These are phyloP conservation scores for Fusarium metavorans DNA, from an alignment of 2,329 filamentous ascomycete genomes.

Conservation along the genomic window DNA sequence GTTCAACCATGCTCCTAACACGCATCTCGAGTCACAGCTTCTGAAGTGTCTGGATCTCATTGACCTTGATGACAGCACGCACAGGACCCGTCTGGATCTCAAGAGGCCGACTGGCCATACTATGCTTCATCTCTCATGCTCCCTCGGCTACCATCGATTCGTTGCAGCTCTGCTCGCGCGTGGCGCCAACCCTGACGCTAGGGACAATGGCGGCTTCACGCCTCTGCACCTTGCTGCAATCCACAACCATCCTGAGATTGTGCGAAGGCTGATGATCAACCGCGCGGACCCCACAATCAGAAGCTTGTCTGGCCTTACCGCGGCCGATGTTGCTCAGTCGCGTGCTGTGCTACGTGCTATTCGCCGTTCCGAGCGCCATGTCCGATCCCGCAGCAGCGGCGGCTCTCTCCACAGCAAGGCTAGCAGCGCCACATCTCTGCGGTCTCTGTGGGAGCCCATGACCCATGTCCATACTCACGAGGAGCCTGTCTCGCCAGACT, in stretches of 20 bases:
- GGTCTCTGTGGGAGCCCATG: conserved; percentile 73
- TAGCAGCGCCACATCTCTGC: conserved; percentile 75
- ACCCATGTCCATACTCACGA: conserved; percentile 49
- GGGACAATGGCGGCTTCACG: conserved; percentile 84
- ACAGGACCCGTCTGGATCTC: conserved; percentile 75
- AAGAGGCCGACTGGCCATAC: conserved; percentile 77
- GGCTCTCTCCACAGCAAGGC: conserved; percentile 69
- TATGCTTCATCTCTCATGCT: conserved; percentile 83
- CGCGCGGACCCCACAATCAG: conserved; percentile 79
- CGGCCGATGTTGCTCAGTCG: conserved; percentile 78
- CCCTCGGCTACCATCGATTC: conserved; percentile 79
- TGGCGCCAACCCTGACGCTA: conserved; percentile 80
- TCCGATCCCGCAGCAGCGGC: conserved; percentile 77
- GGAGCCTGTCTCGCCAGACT: conserved; percentile 55
- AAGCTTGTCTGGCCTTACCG: conserved; percentile 76
- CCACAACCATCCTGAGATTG: conserved; percentile 80
- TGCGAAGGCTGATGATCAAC: conserved; percentile 77
- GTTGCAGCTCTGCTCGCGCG: conserved; percentile 81
- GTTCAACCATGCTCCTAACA: conserved; percentile 56
- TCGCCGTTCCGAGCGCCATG: conserved; percentile 70
- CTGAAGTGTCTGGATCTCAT: conserved; percentile 82
- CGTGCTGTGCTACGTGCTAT: conserved; percentile 73
- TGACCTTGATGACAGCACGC: conserved; percentile 79
- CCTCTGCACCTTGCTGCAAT: conserved; percentile 85
- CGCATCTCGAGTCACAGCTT: conserved; percentile 75